Conservation (phyloP, 179 eudicot species). For the Gypsophila paniculata region DNA sequence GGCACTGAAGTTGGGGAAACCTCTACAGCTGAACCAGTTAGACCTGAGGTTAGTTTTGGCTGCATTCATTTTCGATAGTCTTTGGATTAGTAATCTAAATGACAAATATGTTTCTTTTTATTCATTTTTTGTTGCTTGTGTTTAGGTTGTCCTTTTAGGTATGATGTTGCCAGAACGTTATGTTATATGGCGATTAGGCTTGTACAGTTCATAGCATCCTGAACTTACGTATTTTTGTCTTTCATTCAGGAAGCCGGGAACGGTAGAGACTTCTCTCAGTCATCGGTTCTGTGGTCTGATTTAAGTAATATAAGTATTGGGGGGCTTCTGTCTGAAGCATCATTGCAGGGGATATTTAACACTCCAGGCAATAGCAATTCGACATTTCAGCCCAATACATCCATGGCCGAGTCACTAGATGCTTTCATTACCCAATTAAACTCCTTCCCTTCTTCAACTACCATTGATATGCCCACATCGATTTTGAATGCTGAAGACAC, state of each 20-base stretch:
- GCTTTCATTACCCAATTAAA: slow-evolving; percentile 31
- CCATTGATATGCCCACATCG: slow-evolving; percentile 27
- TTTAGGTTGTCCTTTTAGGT: background rate
- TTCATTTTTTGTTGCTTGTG: too few relatives aligned
- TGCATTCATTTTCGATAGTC: background rate
- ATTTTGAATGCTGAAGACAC: slow-evolving; percentile 41
- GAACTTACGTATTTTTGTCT: background rate
- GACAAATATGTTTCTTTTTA: background rate
- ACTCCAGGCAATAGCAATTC: slow-evolving; percentile 33
- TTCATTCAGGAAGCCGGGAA: slow-evolving; percentile 28
- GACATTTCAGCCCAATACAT: slow-evolving; percentile 20
- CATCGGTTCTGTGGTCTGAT: slow-evolving; percentile 44
- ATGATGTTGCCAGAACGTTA: too few relatives aligned
- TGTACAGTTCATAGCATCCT: background rate
- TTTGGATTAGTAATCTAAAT: background rate
- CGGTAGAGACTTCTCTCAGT: slow-evolving; percentile 20
- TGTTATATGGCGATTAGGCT: too few relatives aligned
- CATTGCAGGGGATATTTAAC: slow-evolving; percentile 47
- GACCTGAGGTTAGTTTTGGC: slow-evolving; percentile 36
- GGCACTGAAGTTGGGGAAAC: slow-evolving; percentile 26
- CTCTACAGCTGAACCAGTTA: slow-evolving; percentile 28
- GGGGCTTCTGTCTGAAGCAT: slow-evolving; percentile 72
- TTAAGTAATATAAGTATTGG: slow-evolving; percentile 66
- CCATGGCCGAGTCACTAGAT: slow-evolving; percentile 32
- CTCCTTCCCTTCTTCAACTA: slow-evolving; percentile 23